Base-by-base conservation (phyloP, 768 basidiomycete species). In the Amanita thiersii region DNA sequence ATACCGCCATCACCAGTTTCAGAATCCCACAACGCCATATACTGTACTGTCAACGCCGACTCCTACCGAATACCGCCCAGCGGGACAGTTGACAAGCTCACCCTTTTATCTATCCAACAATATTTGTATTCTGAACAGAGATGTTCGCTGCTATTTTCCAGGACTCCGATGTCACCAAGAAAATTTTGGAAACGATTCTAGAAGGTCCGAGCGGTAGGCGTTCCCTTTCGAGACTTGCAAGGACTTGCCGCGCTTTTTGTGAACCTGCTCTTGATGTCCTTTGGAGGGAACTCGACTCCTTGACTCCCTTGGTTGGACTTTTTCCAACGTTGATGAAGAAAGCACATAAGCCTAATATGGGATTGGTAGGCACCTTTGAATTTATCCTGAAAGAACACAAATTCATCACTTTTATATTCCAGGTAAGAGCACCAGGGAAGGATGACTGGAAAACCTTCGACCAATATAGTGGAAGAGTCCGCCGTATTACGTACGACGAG, bases 231-330 rank as follows among this genome's bases (percentile, higher is more conserved):
- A 70, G 85, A 53, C 65, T 88, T 50, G 75, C 85, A 36, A 71
- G 86, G 40, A 86, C 85, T 34, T 86, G 85, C 61, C 76, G 71
- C 48, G 75, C 78, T n/a, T 64, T 86, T 56, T 76, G 70, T 50
- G 83, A 81, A 49, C 82, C 82, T 10, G 75, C 79, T n/a, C 54
- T 87, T 50, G 66, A 79, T 55, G 63, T 79, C 37, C 66, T 88
- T 21, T 88, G 86, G 86, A 75, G 72, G 55, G 86, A 88, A 52
- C 62, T 88, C 43, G 84, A 87, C 56, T 83, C 81, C 9, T 65
- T 87, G 45, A 61, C 77, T 34, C 86, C 86, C 7, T 65, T 88
- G 44, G 65, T 87, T 44, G 78, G 79, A 25, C 56, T 86, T 41
- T 87, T 88, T 56, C 86, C 86, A 10, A 66, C 64, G 44, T 52